Percentiles rank a stretch among this genome's conserved stretches.
Conservation (phyloP, 2,329 filamentous ascomycete species). For the Colletotrichum acutatum region DNA sequence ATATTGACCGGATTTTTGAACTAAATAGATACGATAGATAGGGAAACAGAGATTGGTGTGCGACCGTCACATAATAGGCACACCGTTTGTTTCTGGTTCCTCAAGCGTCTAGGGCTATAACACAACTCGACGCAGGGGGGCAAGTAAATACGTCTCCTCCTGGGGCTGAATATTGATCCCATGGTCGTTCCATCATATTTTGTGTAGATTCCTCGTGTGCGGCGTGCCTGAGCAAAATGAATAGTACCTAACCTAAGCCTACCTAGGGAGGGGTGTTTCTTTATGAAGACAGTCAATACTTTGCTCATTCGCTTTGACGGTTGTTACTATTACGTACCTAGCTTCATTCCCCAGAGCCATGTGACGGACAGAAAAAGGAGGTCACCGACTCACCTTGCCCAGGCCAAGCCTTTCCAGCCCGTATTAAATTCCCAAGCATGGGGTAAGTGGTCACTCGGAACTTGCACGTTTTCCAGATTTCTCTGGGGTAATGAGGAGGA, state of each 20-base stretch:
- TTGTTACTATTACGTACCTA: conserved; percentile 24
- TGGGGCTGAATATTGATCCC: conserved; percentile 22
- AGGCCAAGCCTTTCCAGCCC: background rate
- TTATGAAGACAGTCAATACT: background rate
- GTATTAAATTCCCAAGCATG: background rate
- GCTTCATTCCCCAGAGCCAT: background rate
- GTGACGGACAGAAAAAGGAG: conserved; percentile 18
- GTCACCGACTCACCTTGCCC: background rate
- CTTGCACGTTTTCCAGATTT: background rate
- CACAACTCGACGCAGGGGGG: background rate
- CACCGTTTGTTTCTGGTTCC: background rate
- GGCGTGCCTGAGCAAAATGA: too few species aligned
- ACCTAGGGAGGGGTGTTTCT: background rate
- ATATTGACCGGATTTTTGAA: background rate
- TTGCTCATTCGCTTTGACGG: conserved; percentile 13
- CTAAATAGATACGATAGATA: background rate
- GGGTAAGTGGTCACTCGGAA: conserved; percentile 7
- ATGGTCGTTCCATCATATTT: background rate
- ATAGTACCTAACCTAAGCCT: background rate
- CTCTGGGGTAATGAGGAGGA: background rate
- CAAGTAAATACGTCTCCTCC: background rate
- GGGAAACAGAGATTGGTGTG: background rate
- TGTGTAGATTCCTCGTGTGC: background rate
- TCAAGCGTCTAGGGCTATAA: background rate
- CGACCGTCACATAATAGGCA: background rate